phyloP scores from a whole-genome alignment of 768 basidiomycete species.

The Tulasnella sp. region DNA sequence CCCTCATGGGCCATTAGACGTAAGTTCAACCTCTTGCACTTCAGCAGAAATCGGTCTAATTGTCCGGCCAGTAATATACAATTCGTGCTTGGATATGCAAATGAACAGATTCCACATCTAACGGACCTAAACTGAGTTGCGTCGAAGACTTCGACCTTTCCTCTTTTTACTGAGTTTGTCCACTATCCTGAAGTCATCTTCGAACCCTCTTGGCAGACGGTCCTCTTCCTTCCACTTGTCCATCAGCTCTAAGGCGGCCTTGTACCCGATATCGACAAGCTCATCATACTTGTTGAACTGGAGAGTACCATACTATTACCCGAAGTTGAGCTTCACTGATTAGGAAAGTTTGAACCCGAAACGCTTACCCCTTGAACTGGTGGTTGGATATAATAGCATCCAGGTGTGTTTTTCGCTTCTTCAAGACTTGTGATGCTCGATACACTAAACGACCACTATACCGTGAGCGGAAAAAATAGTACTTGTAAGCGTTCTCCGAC shows the following conservation, averaged over 20 bases:
- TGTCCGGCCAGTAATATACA: background rate
- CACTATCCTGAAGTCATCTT: slow-evolving; percentile 50
- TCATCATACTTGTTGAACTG: slow-evolving; percentile 88
- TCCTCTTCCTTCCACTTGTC: slow-evolving; percentile 80
- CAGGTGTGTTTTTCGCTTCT: slow-evolving; percentile 86
- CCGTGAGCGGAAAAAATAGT: background rate
- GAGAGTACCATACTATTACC: slow-evolving; percentile 74
- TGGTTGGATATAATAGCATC: slow-evolving; percentile 89
- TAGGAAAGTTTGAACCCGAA: background rate
- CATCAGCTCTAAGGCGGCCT: slow-evolving; percentile 64
- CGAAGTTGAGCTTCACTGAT: slow-evolving; percentile 16
- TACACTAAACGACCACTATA: slow-evolving; percentile 52
- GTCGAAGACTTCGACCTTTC: slow-evolving; percentile 70
- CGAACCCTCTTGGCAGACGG: slow-evolving; percentile 61
- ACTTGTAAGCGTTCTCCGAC: slow-evolving; percentile 36
- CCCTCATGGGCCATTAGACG: no score
- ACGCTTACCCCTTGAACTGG: slow-evolving; percentile 80
- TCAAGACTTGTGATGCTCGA: slow-evolving; percentile 93
- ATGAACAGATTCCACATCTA: background rate
- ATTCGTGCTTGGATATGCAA: background rate
- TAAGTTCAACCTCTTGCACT: background rate
- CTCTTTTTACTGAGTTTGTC: slow-evolving; percentile 48
- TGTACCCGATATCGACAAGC: slow-evolving; percentile 76
- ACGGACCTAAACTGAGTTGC: slow-evolving; percentile 59
- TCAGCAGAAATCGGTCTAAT: background rate